A percentile compares a stretch with the other conserved stretches of the same genome.
Evolutionary conservation across 257 asterid species (phyloP).

Genomic region (Solanum neorickii): DNA sequence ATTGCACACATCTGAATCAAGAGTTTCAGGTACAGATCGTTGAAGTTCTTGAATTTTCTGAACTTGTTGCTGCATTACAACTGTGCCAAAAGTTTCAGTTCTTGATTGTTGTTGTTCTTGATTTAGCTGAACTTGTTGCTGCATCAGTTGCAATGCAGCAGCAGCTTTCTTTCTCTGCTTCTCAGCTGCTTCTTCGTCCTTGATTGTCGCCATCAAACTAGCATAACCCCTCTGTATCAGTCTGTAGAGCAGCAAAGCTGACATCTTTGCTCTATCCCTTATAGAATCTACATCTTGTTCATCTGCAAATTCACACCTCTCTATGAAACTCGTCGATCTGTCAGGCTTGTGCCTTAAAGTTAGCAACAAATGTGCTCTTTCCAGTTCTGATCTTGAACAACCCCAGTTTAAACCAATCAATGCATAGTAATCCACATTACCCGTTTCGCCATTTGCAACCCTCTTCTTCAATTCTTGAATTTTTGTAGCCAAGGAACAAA

Average conservation of each 20-base stretch:
- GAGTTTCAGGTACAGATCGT: background rate
- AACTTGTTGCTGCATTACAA: background rate
- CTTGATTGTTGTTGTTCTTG: background rate
- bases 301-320: slow-evolving; percentile 73
- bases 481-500: slow-evolving; percentile 68
- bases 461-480: slow-evolving; percentile 73
- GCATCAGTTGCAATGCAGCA: slow-evolving; percentile 16
- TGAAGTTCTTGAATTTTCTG: background rate
- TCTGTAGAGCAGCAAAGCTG: slow-evolving; percentile 65
- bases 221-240: slow-evolving; percentile 86
- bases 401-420: slow-evolving; percentile 74
- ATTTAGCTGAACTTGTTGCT: slow-evolving; percentile 7
- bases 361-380: slow-evolving; percentile 75
- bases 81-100: background rate
- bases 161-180: slow-evolving; percentile 55
- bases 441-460: slow-evolving; percentile 74
- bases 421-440: slow-evolving; percentile 70
- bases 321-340: slow-evolving; percentile 57
- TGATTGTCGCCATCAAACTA: slow-evolving; percentile 38
- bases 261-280: slow-evolving; percentile 68
- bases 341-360: slow-evolving; percentile 85
- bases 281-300: slow-evolving; percentile 62
- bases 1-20: background rate
- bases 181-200: slow-evolving; percentile 66
- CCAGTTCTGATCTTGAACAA: slow-evolving; percentile 75